Percentiles rank a stretch among this genome's conserved stretches.
These are phyloP conservation scores for Hydrangea macrophylla DNA, from an alignment of 148 eudicot genomes.

Conservation along the genomic window DNA sequence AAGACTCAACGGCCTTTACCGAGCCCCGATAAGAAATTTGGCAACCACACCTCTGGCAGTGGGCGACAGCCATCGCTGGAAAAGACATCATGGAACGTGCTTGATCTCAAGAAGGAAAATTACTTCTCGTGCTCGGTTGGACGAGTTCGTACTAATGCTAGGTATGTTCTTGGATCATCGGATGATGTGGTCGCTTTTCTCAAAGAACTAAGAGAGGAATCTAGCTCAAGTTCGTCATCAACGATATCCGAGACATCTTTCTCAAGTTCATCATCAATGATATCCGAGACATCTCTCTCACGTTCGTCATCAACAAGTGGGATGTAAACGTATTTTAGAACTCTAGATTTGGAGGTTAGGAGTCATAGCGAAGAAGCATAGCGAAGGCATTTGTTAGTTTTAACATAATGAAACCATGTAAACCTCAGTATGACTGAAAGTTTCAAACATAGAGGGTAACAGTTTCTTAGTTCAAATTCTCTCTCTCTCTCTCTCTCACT, in stretches of 20 bases:
- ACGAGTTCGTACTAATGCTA: constrained; percentile 76
- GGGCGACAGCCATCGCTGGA: constrained; percentile 45
- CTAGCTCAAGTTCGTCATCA: no score
- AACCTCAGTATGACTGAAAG: neutral
- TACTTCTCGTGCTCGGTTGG: constrained; percentile 96
- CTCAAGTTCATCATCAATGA: constrained; percentile 1
- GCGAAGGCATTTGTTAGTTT: neutral
- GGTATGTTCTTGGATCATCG: constrained; percentile 63
- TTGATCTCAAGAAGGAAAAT: constrained; percentile 83
- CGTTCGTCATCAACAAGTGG: no score
- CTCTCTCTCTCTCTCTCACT: neutral
- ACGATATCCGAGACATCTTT: constrained; percentile 48
- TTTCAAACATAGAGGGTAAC: neutral
- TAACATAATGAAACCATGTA: neutral
- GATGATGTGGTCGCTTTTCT: constrained; percentile 80
- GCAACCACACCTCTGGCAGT: constrained; percentile 21
- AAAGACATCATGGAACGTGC: constrained; percentile 72
- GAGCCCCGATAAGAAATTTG: constrained; percentile 44
- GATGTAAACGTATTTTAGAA: no score
- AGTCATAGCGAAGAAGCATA: neutral
- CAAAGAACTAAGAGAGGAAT: constrained; percentile 45
- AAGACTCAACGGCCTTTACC: constrained; percentile 34
- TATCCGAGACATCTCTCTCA: neutral
- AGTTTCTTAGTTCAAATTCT: neutral
- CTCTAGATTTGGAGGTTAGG: neutral